phyloP scores from a whole-genome alignment of 2,329 filamentous ascomycete genomes.

The Sordariomycetes sp. region DNA sequence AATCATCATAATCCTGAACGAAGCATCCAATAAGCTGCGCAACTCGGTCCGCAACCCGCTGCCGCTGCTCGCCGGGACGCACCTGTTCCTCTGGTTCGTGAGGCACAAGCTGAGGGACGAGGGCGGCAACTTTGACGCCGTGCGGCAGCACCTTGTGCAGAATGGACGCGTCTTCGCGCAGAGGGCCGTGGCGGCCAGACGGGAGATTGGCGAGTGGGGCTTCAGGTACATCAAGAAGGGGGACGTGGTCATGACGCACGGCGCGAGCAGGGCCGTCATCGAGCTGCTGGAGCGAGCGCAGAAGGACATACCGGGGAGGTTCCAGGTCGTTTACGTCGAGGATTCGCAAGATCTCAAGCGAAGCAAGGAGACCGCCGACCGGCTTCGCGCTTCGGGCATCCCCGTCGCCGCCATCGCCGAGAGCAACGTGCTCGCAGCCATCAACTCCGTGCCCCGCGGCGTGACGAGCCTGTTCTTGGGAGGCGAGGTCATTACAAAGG shows the following conservation, averaged over 20 bases:
- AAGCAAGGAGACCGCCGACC: conserved; percentile 60
- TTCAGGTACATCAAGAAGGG: conserved; percentile 71
- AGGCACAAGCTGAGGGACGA: conserved; percentile 61
- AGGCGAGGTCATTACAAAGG: conserved; percentile 84
- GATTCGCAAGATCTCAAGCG: conserved; percentile 48
- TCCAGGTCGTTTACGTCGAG: conserved; percentile 75
- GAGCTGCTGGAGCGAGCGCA: conserved; percentile 65
- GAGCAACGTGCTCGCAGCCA: conserved; percentile 67
- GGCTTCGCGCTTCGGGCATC: conserved; percentile 64
- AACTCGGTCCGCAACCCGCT: conserved; percentile 77
- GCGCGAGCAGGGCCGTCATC: conserved; percentile 76
- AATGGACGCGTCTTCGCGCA: conserved; percentile 83
- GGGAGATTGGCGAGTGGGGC: conserved; percentile 74
- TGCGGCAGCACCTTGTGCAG: conserved; percentile 72
- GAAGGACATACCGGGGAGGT: conserved; percentile 50
- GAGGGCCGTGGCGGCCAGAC: conserved; percentile 74
- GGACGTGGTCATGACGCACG: conserved; percentile 79
- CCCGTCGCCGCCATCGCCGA: conserved; percentile 58
- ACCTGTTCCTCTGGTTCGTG: conserved; percentile 91
- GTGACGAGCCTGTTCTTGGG: conserved; percentile 62
- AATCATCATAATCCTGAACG: conserved; percentile 77
- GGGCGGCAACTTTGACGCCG: conserved; percentile 58
- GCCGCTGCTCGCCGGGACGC: conserved; percentile 85
- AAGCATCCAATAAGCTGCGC: conserved; percentile 70
- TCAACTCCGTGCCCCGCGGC: conserved; percentile 37